Evolutionary conservation across 176 grass and related monocot genomes (phyloP), one percentile per base, ranked within the genome.

Genomic region (Dactylis glomerata): DNA sequence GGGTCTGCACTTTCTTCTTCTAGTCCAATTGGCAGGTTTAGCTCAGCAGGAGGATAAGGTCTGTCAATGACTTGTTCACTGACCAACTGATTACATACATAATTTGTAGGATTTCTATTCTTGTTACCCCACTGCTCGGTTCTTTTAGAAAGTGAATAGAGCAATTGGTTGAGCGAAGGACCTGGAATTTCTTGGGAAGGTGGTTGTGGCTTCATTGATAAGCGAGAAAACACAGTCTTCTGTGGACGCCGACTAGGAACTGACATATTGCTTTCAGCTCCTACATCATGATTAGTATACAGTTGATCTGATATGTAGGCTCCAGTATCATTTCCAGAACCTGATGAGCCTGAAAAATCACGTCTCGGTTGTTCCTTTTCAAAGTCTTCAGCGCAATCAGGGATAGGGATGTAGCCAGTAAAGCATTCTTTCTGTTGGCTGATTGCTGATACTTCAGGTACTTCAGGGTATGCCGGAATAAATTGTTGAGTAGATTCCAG

Each of bases 181-280:
- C 61, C 64, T 5, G 12, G 49, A 80, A 63, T 36, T 41, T 82
- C 76, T 59, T 55, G 12, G 52, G 73, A 24, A 71, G 45, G 32
- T 64, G 28, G 55, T 79, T 87, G 49, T n/a, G 33, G 59, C 2
- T 74, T 89, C 28, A 2, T n/a, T 84, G 86, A 72, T 42, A 94
- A 84, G 37, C 87, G 87, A 64, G 89, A 80, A 81, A 94, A 94
- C 52, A 92, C 90, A 12, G 57, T 87, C 37, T 42, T 84, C 46
- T 23, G 83, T 75, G 19, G 52, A 55, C 30, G 30, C 24, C 58
- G 83, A 79, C 41, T 40, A 71, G 17, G 65, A 83, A 32, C 47
- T 30, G 19, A 67, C 45, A 51, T 80, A 23, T 75, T 68, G 19
- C 61, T 80, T 68, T 75, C 76, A 80, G 76, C 40, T 87, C 58